Base-by-base conservation (phyloP, 208 protist species). In the Strigomonas oncopelti region DNA sequence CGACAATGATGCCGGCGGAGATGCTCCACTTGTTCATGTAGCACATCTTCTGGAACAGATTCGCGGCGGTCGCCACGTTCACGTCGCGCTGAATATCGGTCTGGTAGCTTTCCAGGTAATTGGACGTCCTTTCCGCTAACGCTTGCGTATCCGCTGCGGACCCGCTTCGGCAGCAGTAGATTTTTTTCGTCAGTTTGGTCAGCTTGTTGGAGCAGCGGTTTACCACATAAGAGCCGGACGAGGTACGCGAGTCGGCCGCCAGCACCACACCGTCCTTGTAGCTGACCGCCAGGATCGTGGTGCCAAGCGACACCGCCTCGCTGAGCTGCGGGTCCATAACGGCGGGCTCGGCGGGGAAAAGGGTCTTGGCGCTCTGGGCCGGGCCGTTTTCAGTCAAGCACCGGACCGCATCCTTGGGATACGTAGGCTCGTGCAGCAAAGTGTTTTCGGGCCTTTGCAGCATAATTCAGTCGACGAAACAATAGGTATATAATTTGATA, bases 71-170 rank as follows among this genome's bases (percentile, higher is more conserved):
- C 5, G 95, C 77, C 16, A 99, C 97, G 42, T 87, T 87, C 22
- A 97, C 92, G 16, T 84, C 79, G 36, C 83, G 72, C 27, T 87
- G 95, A 16, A 93, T 77, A 74, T 99, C 94, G 24, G 90, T 85
- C 38, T 87, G 82, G 72, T 98, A 96, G 54, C 93, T 83, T 24
- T 87, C 80, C 34, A 99, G 74, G 74, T 98, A 98, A 80, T 96
- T 96, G 29, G 87, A 71, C 16, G 97, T 92, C 29, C 86, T 83
- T 69, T 99, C 94, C 0, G 96, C 91, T 28, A 99, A 76, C 14
- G 93, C 92, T 75, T 99, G 98, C 28, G 98, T 99, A 75, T 99
- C 98, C 7, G 98, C 98, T 24, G 98, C 97, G 31, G 97, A 99
- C 46, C 98, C 98, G 65, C 97, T 99, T 52, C 98, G 94, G 80